Base-by-base conservation (phyloP, 352 stramenopile genomes). In the Phytopythium boreale region DNA sequence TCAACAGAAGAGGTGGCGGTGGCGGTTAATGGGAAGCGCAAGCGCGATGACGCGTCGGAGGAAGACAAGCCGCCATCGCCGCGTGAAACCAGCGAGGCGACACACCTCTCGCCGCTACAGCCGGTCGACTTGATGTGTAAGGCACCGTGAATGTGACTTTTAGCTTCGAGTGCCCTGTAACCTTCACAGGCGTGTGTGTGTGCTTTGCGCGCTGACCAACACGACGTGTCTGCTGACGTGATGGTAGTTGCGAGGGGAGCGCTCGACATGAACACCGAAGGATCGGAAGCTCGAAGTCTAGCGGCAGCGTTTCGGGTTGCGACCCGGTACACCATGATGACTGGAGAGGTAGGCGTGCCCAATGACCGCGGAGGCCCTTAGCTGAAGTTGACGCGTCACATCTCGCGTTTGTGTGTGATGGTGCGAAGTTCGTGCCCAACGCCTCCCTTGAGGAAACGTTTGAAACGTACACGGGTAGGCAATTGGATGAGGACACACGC, bases 291-390 rank as follows among this genome's bases (percentile, higher is more conserved):
- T 75, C 31, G 53, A 58, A 51, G 56, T n/a, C 17, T 41, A 8
- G 63, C 71, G 29, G 37, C 71, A 26, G 76, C 66, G 19, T 71
- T 80, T 63, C 75, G 75, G 20, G 78, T 83, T 59, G 63, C 65
- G 11, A 68, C 49, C 17, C 70, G 72, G 19, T 61, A 80, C 58
- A 36, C 71, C 24, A 29, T 59, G 43, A 34, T 71, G 46, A 76
- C 62, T 1, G 65, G 70, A 60, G 60, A 29, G 69, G 75, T 80
- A 70, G 11, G 36, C 43, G 22, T 47, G 10, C 22, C 20, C 15
- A 2, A 26, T 7, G 22, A 50, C 19, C 10, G 6, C 10, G 34
- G 34, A 39, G 34, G 10, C 34, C 1, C 6, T 39, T 39, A 2
- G 34, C 43, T 27, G 19, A 5, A 15, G 43, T 22, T 50, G 43